phyloP scores from a whole-genome alignment of 2,329 filamentous ascomycete genomes.

The Coleophoma cylindrospora region DNA sequence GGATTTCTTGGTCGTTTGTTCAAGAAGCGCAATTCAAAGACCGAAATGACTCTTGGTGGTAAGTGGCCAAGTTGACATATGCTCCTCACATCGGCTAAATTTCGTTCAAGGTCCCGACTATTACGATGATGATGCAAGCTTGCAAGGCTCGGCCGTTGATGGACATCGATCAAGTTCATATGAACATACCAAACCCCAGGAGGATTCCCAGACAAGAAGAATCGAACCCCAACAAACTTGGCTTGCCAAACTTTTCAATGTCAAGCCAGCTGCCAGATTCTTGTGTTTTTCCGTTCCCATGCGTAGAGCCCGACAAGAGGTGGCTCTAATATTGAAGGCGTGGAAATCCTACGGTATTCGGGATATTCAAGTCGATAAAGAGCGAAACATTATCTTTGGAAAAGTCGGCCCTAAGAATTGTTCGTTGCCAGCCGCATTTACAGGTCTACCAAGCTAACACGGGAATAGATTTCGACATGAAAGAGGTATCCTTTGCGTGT shows the following conservation, averaged over 20 bases:
- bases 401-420: conserved; percentile 73
- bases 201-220: conserved; percentile 29
- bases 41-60: conserved; percentile 23
- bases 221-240: conserved; percentile 74
- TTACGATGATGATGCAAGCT: conserved; percentile 19
- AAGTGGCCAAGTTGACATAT: conserved; percentile 7
- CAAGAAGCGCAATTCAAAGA: conserved; percentile 19
- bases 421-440: conserved; percentile 40
- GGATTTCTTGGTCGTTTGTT: conserved; percentile 23
- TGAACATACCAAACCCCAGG: conserved; percentile 3
- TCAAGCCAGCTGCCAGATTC: conserved; percentile 74
- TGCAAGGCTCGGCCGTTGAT: conserved; percentile 18
- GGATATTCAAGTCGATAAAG: conserved; percentile 73
- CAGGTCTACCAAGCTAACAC: conserved; percentile 14
- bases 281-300: conserved; percentile 73
- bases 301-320: conserved; percentile 68
- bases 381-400: conserved; percentile 74
- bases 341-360: conserved; percentile 81
- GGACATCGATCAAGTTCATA: conserved; percentile 1
- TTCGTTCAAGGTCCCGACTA: conserved; percentile 15
- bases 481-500: conserved; percentile 80
- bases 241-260: conserved; percentile 82
- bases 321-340: conserved; percentile 18
- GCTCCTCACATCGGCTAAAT: conserved; percentile 4
- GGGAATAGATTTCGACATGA: conserved; percentile 67